Conservation (phyloP, 306 rosid genomes). For the Luffa acutangula region DNA sequence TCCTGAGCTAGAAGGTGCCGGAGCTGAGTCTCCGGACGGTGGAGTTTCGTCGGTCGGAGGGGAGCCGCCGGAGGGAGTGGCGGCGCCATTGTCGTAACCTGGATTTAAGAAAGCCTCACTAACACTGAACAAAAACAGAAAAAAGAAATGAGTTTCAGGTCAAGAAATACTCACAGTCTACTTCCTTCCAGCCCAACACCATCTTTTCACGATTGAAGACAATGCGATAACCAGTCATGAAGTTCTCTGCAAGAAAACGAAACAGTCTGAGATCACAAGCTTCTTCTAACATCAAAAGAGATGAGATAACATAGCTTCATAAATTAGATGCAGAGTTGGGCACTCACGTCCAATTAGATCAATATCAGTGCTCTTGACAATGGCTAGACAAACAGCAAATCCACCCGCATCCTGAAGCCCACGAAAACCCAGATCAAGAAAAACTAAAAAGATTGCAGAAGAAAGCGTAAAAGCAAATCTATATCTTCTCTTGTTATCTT, state of each 20-base stretch:
- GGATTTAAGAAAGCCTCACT: neutral
- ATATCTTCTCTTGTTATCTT: no score
- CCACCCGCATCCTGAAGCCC: constrained; percentile 22
- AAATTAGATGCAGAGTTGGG: neutral
- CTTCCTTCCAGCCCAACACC: constrained; percentile 61
- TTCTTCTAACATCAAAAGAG: neutral
- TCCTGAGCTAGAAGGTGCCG: neutral
- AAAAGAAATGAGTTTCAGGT: neutral
- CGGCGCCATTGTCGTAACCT: constrained; percentile 5
- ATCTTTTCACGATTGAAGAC: constrained; percentile 67
- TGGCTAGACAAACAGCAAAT: constrained; percentile 33
- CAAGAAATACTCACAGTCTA: constrained; percentile 48
- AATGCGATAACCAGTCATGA: constrained; percentile 84
- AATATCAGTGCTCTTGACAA: constrained; percentile 37
- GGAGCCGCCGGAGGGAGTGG: constrained; percentile 1
- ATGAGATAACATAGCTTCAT: neutral
- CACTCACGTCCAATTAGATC: constrained; percentile 89
- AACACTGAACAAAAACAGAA: no score
- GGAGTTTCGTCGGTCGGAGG: constrained; percentile 8
- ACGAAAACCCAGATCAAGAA: constrained; percentile 3
- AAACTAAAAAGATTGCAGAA: neutral
- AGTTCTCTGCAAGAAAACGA: constrained; percentile 55
- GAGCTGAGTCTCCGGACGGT: constrained; percentile 25
- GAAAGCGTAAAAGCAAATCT: no score
- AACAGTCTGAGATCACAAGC: neutral